These are phyloP conservation scores for Blumeriella jaapii DNA, from an alignment of 2,329 filamentous ascomycete species.

Conservation along the genomic window DNA sequence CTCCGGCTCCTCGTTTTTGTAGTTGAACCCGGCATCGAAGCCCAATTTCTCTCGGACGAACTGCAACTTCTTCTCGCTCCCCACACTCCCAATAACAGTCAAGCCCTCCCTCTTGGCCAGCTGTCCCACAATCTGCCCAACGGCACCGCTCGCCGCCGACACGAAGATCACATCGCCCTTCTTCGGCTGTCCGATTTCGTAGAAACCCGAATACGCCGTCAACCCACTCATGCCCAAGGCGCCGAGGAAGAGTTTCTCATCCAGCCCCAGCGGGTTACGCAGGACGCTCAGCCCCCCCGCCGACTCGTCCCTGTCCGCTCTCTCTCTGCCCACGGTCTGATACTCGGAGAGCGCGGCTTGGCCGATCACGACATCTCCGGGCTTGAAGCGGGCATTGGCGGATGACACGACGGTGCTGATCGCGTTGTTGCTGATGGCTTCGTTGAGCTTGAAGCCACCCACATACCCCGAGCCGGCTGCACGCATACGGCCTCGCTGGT, in stretches of 20 bases:
- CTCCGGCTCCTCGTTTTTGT: constrained; percentile 57
- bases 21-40: constrained; percentile 68
- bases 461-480: constrained; percentile 29
- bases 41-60: constrained; percentile 61
- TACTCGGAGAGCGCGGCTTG: constrained; percentile 55
- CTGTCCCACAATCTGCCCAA: constrained; percentile 64
- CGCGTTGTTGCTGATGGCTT: constrained; percentile 51
- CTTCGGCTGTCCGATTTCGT: constrained; percentile 63
- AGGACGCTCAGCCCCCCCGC: constrained; percentile 38
- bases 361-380: constrained; percentile 54
- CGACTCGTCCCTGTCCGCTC: constrained; percentile 28
- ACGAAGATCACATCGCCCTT: constrained; percentile 69
- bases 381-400: constrained; percentile 46
- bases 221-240: constrained; percentile 66
- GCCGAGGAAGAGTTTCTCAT: constrained; percentile 57
- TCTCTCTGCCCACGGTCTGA: constrained; percentile 37
- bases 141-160: constrained; percentile 60
- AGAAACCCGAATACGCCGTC: constrained; percentile 61
- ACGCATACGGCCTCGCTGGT: constrained; percentile 71
- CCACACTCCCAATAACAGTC: constrained; percentile 60
- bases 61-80: constrained; percentile 60
- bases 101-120: constrained; percentile 65
- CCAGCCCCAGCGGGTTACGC: constrained; percentile 55
- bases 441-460: constrained; percentile 44
- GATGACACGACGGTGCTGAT: constrained; percentile 61